Evolutionary conservation across 805 yeast species (phyloP).

Genomic region (Saccharomycopsis fermentans): DNA sequence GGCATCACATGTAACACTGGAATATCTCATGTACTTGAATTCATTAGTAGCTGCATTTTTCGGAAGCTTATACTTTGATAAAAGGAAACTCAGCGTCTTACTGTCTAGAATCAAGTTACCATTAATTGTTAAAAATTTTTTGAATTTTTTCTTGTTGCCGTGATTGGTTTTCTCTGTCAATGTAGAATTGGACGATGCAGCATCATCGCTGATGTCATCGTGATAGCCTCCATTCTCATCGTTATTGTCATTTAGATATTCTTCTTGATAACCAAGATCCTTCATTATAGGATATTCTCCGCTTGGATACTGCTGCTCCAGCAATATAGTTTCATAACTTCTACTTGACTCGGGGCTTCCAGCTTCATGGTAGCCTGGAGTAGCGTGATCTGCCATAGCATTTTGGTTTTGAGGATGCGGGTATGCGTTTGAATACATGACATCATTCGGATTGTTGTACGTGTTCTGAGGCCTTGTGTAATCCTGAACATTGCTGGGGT

Average conservation of each 20-base stretch:
- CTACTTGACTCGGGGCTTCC: neutral
- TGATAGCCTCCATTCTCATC: neutral
- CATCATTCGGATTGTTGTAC: neutral
- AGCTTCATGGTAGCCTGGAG: neutral
- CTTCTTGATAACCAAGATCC: neutral
- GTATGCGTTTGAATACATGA: neutral
- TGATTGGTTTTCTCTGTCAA: neutral
- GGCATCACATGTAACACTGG: conserved; percentile 92
- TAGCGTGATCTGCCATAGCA: neutral
- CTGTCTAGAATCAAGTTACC: conserved; percentile 85
- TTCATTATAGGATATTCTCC: neutral
- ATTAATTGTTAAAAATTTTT: conserved; percentile 23
- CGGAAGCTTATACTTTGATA: conserved; percentile 38
- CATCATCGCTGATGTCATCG: neutral
- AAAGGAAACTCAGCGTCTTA: conserved; percentile 62
- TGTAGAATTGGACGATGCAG: neutral
- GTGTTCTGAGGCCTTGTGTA: neutral
- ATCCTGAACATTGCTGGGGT: neutral
- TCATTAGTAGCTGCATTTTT: conserved; percentile 34
- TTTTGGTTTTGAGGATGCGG: neutral
- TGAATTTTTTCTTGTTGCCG: neutral
- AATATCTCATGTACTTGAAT: conserved; percentile 81
- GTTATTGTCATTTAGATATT: neutral
- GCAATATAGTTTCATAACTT: neutral
- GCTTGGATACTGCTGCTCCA: neutral